Conservation (phyloP, 306 rosid genomes). For the Cicer yamashitae region DNA sequence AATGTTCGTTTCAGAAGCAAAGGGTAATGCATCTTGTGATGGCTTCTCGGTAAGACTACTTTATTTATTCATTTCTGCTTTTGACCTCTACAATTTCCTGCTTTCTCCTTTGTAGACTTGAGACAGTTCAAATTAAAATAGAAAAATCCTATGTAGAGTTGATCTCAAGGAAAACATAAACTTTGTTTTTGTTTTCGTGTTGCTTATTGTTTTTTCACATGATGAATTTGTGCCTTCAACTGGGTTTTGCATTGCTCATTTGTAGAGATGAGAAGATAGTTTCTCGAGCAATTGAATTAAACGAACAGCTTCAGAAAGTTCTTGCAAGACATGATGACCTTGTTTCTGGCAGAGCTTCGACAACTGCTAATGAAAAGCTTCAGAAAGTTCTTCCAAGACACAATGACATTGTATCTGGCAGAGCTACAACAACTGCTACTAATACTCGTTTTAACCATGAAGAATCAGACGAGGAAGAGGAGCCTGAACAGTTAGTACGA, state of each 20-base stretch:
- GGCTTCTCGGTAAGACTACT: constrained; percentile 82
- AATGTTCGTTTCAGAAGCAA: constrained; percentile 95
- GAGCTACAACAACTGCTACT: constrained; percentile 51
- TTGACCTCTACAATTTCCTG: constrained; percentile 5
- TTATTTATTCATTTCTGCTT: constrained; percentile 36
- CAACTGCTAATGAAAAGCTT: constrained; percentile 69
- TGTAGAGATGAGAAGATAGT: constrained; percentile 73
- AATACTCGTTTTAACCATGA: constrained; percentile 52
- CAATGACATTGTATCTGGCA: constrained; percentile 76
- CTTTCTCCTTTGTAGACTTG: constrained; percentile 19
- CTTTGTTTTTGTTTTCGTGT: neutral
- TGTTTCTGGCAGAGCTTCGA: constrained; percentile 62
- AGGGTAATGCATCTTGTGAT: constrained; percentile 92
- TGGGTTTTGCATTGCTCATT: constrained; percentile 35
- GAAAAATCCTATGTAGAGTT: neutral
- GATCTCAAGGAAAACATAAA: constrained; percentile 17
- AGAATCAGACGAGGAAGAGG: constrained; percentile 84
- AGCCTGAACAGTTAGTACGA: constrained; percentile 83
- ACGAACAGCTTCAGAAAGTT: constrained; percentile 86
- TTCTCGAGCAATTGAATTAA: constrained; percentile 84
- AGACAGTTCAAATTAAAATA: constrained; percentile 22
- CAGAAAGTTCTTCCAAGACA: constrained; percentile 87
- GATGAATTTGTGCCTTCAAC: constrained; percentile 33
- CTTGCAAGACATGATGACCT: constrained; percentile 86
- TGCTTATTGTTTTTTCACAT: constrained; percentile 9